Percentiles rank a stretch among this genome's conserved stretches.
Evolutionary conservation across 192 early-diverging fungal species (phyloP).

Genomic region (Entophlyctis luteolus): DNA sequence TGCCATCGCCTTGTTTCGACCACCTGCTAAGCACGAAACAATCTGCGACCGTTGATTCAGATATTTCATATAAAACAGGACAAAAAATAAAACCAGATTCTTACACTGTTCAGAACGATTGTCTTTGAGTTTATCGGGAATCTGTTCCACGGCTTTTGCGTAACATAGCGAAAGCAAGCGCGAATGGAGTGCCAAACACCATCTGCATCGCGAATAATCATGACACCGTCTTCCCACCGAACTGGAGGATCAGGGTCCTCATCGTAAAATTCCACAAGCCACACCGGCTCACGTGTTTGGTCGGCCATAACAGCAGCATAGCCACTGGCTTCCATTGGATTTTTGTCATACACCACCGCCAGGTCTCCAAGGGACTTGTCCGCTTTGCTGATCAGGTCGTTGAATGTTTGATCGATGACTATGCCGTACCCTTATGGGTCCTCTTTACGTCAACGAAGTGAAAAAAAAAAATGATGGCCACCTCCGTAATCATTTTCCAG

Average conservation of each 20-base stretch:
- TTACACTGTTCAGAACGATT: slow-evolving; percentile 66
- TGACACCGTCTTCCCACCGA: slow-evolving; percentile 70
- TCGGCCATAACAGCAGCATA: slow-evolving; percentile 81
- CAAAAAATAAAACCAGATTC: neutral
- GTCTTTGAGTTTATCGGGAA: slow-evolving; percentile 74
- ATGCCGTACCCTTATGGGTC: slow-evolving; percentile 69
- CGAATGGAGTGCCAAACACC: slow-evolving; percentile 74
- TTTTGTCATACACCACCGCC: slow-evolving; percentile 83
- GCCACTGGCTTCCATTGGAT: slow-evolving; percentile 80
- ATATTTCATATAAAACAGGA: slow-evolving; percentile 60
- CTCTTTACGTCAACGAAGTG: neutral
- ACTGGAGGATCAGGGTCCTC: slow-evolving; percentile 70
- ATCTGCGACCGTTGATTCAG: slow-evolving; percentile 38
- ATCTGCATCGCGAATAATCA: slow-evolving; percentile 59
- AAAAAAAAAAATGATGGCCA: slow-evolving; percentile 37
- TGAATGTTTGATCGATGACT: slow-evolving; percentile 76
- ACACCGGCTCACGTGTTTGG: slow-evolving; percentile 68
- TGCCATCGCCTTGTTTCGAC: slow-evolving; percentile 89
- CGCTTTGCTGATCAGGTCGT: slow-evolving; percentile 60
- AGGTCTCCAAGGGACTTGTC: slow-evolving; percentile 66
- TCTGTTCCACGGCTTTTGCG: slow-evolving; percentile 82
- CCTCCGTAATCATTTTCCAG: slow-evolving; percentile 62
- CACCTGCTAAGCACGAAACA: slow-evolving; percentile 78
- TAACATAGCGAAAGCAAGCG: slow-evolving; percentile 82
- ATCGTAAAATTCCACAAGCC: slow-evolving; percentile 72